phyloP scores from a whole-genome alignment of 2,329 filamentous ascomycete genomes.

The Scopulariopsis brevicaulis region DNA sequence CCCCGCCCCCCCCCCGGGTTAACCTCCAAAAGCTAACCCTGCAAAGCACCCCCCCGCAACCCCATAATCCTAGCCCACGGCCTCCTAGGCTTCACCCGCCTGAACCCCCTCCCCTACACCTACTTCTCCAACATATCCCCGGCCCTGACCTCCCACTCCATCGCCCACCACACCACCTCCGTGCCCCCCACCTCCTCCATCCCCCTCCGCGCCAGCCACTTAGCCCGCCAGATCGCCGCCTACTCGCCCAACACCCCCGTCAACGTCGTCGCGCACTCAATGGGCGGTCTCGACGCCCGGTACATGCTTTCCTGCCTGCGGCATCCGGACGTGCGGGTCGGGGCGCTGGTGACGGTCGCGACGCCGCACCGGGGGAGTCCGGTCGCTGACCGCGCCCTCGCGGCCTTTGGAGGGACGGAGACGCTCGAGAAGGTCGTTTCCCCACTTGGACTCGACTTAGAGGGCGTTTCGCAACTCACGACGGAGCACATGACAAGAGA shows the following conservation, averaged over 20 bases:
- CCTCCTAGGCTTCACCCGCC: slow-evolving; percentile 50
- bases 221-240: slow-evolving; percentile 41
- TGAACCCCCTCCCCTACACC: slow-evolving; percentile 42
- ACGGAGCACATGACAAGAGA: slow-evolving; percentile 42
- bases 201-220: slow-evolving; percentile 44
- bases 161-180: slow-evolving; percentile 45
- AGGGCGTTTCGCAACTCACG: slow-evolving; percentile 51
- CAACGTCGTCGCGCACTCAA: slow-evolving; percentile 64
- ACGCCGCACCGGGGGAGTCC: slow-evolving; percentile 43
- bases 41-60: slow-evolving; percentile 30
- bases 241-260: slow-evolving; percentile 40
- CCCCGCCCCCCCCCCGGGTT: not conserved
- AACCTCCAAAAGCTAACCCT: not conserved
- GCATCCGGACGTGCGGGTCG: slow-evolving; percentile 32
- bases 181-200: slow-evolving; percentile 52
- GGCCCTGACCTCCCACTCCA: slow-evolving; percentile 39
- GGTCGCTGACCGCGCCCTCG: slow-evolving; percentile 42
- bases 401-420: slow-evolving; percentile 27
- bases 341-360: slow-evolving; percentile 41
- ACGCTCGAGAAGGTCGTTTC: slow-evolving; percentile 40
- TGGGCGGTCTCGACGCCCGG: slow-evolving; percentile 54
- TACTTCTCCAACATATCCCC: slow-evolving; percentile 57
- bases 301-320: slow-evolving; percentile 50
- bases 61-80: slow-evolving; percentile 57
- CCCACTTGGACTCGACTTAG: slow-evolving; percentile 41